Evolutionary conservation across 306 rosid genomes (phyloP).

Genomic region (Sesbania bispinosa): DNA sequence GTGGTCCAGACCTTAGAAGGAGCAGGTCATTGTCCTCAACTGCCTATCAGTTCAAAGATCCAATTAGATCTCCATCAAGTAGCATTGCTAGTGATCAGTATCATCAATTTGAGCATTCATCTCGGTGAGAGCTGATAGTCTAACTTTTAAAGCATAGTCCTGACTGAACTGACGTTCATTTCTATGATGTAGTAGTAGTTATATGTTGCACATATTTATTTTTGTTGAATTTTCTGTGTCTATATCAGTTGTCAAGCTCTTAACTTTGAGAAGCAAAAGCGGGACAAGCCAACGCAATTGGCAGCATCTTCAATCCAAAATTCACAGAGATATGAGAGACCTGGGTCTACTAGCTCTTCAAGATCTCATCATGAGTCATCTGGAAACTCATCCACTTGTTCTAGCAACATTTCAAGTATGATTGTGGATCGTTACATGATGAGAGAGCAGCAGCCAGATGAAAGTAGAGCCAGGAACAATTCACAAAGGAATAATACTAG

Average conservation of each 20-base stretch:
- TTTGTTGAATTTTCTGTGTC: constrained; percentile 24
- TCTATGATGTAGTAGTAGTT: not conserved
- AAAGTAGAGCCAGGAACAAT: constrained; percentile 36
- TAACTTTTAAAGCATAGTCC: constrained; percentile 14
- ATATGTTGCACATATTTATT: not conserved
- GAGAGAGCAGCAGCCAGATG: constrained; percentile 78
- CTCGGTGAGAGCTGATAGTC: constrained; percentile 53
- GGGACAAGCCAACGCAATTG: constrained; percentile 34
- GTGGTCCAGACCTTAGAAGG: constrained; percentile 67
- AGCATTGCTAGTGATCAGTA: constrained; percentile 42
- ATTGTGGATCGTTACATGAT: constrained; percentile 82
- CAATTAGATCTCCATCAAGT: constrained; percentile 69
- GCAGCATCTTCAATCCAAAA: constrained; percentile 41
- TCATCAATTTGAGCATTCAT: constrained; percentile 55
- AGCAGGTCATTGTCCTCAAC: constrained; percentile 86
- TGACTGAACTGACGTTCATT: constrained; percentile 8
- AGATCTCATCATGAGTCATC: constrained; percentile 60
- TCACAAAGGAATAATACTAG: constrained; percentile 43
- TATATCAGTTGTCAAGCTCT: constrained; percentile 46
- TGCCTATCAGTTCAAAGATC: constrained; percentile 54
- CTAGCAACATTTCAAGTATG: constrained; percentile 65
- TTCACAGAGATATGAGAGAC: constrained; percentile 40
- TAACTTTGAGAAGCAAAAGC: constrained; percentile 57
- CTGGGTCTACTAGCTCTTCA: constrained; percentile 54
- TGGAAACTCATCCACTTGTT: constrained; percentile 70